Evolutionary conservation across 23 red algal genomes (phyloP).

Genomic region (Gracilariopsis chorda): DNA sequence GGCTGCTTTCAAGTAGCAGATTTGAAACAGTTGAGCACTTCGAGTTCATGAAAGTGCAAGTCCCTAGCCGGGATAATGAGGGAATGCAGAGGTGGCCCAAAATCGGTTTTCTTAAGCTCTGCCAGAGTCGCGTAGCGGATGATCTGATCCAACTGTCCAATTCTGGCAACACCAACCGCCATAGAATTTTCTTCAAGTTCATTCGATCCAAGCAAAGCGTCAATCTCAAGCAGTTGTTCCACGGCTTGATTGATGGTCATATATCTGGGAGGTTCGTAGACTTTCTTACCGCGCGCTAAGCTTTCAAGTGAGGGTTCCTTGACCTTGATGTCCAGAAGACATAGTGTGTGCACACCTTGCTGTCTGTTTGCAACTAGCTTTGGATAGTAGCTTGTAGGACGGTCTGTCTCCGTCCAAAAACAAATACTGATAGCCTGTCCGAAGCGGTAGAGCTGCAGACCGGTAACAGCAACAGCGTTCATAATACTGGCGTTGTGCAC

Average conservation of each 20-base stretch:
- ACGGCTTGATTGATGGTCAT: conserved; percentile 90
- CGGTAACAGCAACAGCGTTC: conserved; percentile 89
- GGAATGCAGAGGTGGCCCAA: conserved; percentile 93
- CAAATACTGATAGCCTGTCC: conserved; percentile 85
- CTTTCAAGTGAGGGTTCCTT: conserved; percentile 91
- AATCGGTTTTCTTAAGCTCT: conserved; percentile 31
- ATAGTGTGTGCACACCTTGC: conserved; percentile 85
- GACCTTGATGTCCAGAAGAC: conserved; percentile 96
- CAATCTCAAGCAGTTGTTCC: conserved; percentile 84
- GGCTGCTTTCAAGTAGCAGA: neutral
- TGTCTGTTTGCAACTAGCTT: conserved; percentile 75
- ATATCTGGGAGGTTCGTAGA: conserved; percentile 85
- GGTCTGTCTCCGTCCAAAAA: conserved; percentile 81
- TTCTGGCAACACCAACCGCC: conserved; percentile 72
- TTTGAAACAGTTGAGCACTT: conserved; percentile 60
- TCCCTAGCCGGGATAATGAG: conserved; percentile 88
- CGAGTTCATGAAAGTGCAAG: conserved; percentile 66
- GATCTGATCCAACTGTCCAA: conserved; percentile 76
- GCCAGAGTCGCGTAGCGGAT: conserved; percentile 66
- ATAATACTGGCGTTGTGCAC: conserved; percentile 94
- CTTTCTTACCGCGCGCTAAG: conserved; percentile 79
- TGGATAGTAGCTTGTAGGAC: conserved; percentile 82
- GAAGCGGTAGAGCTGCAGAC: conserved; percentile 95
- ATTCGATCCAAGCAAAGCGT: neutral
- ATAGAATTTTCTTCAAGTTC: conserved; percentile 14